These are phyloP conservation scores for Maudiozyma serrabonitensis DNA, from an alignment of 805 yeast genomes.

Conservation along the genomic window DNA sequence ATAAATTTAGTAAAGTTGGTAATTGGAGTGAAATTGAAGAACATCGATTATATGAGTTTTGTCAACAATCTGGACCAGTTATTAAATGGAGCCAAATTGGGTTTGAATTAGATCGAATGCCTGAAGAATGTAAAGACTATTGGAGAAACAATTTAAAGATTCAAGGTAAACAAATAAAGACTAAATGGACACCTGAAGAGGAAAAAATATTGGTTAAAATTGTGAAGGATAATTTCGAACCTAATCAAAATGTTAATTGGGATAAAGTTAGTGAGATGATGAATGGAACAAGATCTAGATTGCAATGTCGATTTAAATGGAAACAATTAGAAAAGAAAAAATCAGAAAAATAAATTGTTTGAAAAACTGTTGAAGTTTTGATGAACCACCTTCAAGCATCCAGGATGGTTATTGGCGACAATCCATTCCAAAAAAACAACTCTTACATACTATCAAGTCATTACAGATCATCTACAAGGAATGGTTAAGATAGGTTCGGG, in stretches of 20 bases:
- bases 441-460: no score
- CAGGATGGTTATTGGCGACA: no score
- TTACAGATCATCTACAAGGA: no score
- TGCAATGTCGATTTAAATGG: conserved; percentile 92
- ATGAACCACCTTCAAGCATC: no score
- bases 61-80: no score
- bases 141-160: conserved; percentile 90
- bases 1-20: conserved; percentile 73
- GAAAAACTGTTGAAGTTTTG: no score
- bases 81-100: conserved; percentile 56
- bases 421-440: background rate
- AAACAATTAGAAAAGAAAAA: conserved; percentile 40
- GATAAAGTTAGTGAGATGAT: conserved; percentile 73
- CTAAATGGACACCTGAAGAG: conserved; percentile 66
- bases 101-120: conserved; percentile 70
- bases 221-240: conserved; percentile 26
- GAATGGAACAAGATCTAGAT: conserved; percentile 76
- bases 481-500: no score
- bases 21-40: conserved; percentile 80
- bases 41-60: conserved; percentile 1
- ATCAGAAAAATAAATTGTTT: background rate
- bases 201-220: conserved; percentile 48
- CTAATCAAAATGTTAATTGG: conserved; percentile 54
- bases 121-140: conserved; percentile 89
- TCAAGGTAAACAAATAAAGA: conserved; percentile 56